Percentiles rank a stretch among this genome's conserved stretches.
Evolutionary conservation across 305 asterid genomes (phyloP).

Genomic region (Nicotiana rustica): DNA sequence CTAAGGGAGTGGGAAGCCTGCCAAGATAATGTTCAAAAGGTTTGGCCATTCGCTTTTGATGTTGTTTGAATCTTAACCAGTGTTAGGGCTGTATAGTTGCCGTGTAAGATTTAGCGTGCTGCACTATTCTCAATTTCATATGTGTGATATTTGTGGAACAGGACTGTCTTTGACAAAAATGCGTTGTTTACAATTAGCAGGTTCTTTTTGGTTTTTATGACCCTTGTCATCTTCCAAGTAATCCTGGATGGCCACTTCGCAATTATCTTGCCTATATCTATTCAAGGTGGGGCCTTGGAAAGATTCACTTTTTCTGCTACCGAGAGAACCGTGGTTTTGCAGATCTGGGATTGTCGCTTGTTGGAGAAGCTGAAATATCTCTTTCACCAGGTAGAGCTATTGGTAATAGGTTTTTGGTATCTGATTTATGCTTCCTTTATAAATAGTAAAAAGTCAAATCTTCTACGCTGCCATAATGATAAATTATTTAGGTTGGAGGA

Average conservation of each 20-base stretch:
- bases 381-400: slow-evolving; percentile 68
- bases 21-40: slow-evolving; percentile 70
- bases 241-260: slow-evolving; percentile 98
- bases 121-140: neutral
- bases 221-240: slow-evolving; percentile 76
- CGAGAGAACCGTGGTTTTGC: slow-evolving; percentile 93
- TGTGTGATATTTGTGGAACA: neutral
- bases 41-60: slow-evolving; percentile 39
- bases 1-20: slow-evolving; percentile 71
- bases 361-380: slow-evolving; percentile 77
- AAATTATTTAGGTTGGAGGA: slow-evolving; percentile 53
- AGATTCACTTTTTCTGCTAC: slow-evolving; percentile 73
- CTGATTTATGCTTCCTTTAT: slow-evolving; percentile 32
- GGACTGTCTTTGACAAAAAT: slow-evolving; percentile 25
- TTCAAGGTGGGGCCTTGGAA: slow-evolving; percentile 71
- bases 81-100: slow-evolving; percentile 2
- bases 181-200: slow-evolving; percentile 46
- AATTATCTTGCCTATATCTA: slow-evolving; percentile 72
- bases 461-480: neutral
- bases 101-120: slow-evolving; percentile 1
- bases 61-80: neutral
- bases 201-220: slow-evolving; percentile 90
- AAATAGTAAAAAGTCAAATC: slow-evolving; percentile 15
- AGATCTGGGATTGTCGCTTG: slow-evolving; percentile 72
- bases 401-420: slow-evolving; percentile 33